A percentile compares a stretch with the other conserved stretches of the same genome.
Conservation (phyloP, 768 basidiomycete species). For the Tremella mesenterica region DNA sequence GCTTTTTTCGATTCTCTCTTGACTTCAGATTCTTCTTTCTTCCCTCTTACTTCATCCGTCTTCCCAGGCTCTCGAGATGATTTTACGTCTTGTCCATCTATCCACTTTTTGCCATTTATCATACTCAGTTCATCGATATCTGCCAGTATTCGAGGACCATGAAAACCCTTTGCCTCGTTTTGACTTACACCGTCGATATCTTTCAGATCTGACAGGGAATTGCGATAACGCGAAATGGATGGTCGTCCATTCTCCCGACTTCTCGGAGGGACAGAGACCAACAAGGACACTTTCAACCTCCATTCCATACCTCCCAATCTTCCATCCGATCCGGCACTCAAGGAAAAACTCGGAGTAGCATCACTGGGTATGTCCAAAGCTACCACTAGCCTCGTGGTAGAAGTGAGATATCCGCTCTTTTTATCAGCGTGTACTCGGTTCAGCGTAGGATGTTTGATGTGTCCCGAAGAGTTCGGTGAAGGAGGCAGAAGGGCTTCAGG, state of each 20-base stretch:
- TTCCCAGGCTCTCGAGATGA: no score
- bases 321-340: slow-evolving; percentile 50
- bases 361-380: slow-evolving; percentile 86
- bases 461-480: slow-evolving; percentile 43
- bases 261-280: slow-evolving; percentile 58
- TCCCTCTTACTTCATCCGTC: no score
- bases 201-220: no score
- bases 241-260: not conserved
- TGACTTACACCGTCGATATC: no score
- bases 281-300: slow-evolving; percentile 74
- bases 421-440: slow-evolving; percentile 77
- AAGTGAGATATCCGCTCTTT: slow-evolving; percentile 63
- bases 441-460: slow-evolving; percentile 47
- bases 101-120: no score
- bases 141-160: no score
- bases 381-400: slow-evolving; percentile 71
- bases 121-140: no score
- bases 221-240: no score
- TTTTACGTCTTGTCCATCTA: no score
- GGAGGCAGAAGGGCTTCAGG: slow-evolving; percentile 52
- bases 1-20: no score
- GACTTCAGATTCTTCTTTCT: no score
- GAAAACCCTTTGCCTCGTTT: no score
- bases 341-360: slow-evolving; percentile 74
- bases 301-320: slow-evolving; percentile 70